Percentiles rank a stretch among this genome's conserved stretches.
Evolutionary conservation across 352 stramenopile species (phyloP).

Genomic region (Globisporangium canariense): DNA sequence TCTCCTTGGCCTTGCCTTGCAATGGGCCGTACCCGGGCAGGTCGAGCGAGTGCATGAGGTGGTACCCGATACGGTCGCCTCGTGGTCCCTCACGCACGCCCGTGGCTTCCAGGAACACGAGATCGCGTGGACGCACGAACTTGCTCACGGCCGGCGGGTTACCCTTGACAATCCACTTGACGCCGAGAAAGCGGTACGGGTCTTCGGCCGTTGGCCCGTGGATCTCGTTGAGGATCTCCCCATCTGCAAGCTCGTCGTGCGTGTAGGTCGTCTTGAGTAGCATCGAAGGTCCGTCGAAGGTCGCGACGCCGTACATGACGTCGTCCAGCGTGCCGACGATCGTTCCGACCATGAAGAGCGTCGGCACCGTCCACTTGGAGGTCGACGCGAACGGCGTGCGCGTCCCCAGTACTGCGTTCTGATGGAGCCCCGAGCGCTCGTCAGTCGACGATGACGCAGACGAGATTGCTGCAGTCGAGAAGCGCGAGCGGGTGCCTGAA

Average conservation of each 20-base stretch:
- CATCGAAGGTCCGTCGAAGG: conserved; percentile 41
- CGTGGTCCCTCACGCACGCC: conserved; percentile 23
- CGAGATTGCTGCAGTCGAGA: too few species aligned
- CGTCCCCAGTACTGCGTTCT: background rate
- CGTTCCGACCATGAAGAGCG: conserved; percentile 49
- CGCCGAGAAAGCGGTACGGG: conserved; percentile 23
- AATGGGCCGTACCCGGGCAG: conserved; percentile 33
- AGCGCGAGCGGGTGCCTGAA: background rate
- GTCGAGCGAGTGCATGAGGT: conserved; percentile 38
- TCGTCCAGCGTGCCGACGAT: conserved; percentile 52
- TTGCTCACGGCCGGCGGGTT: conserved; percentile 9
- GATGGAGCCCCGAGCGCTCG: background rate
- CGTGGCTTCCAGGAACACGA: conserved; percentile 39
- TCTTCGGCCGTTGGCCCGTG: conserved; percentile 12
- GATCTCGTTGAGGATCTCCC: conserved; percentile 9
- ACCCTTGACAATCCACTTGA: conserved; percentile 26
- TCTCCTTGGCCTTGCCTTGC: conserved; percentile 19
- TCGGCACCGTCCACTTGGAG: conserved; percentile 25
- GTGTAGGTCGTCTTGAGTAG: conserved; percentile 48
- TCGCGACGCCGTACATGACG: conserved; percentile 52
- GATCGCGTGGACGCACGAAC: conserved; percentile 20
- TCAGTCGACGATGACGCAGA: too few species aligned
- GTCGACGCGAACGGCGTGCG: conserved; percentile 6
- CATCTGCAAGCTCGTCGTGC: conserved; percentile 29
- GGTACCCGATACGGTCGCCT: conserved; percentile 38